Evolutionary conservation across 345 rosid genomes (phyloP).

Genomic region (Passiflora organensis): DNA sequence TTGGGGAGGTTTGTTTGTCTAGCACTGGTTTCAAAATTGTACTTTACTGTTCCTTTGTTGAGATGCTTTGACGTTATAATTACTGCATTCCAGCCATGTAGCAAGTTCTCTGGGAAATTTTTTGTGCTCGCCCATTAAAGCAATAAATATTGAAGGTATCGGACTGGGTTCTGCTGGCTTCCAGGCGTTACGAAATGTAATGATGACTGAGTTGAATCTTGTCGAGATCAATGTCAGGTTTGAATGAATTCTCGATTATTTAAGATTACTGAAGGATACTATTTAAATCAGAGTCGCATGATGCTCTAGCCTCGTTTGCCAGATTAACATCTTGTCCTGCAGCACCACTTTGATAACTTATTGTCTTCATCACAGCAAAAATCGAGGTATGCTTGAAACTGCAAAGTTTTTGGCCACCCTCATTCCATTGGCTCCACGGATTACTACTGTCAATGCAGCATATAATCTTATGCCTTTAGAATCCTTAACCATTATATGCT

Average conservation of each 20-base stretch:
- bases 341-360: slow-evolving; percentile 1
- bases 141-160: slow-evolving; percentile 62
- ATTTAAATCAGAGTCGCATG: no score
- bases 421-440: slow-evolving; percentile 50
- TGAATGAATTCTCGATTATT: slow-evolving; percentile 13
- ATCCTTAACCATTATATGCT: slow-evolving; percentile 51
- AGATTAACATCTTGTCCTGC: not conserved
- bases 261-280: no score
- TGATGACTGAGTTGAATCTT: slow-evolving; percentile 39
- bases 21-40: slow-evolving; percentile 9
- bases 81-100: slow-evolving; percentile 47
- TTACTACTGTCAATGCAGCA: slow-evolving; percentile 48
- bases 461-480: slow-evolving; percentile 79
- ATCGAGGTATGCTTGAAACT: slow-evolving; percentile 72
- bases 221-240: slow-evolving; percentile 69
- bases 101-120: slow-evolving; percentile 53
- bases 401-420: slow-evolving; percentile 74
- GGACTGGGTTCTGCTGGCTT: slow-evolving; percentile 81
- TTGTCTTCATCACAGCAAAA: slow-evolving; percentile 53
- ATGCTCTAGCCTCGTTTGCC: slow-evolving; percentile 1
- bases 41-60: slow-evolving; percentile 5
- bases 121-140: slow-evolving; percentile 38
- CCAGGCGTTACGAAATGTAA: slow-evolving; percentile 39
- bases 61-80: slow-evolving; percentile 12
- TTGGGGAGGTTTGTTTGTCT: slow-evolving; percentile 61